phyloP scores from a whole-genome alignment of 2,329 filamentous ascomycete species.

The Fusarium algeriense region DNA sequence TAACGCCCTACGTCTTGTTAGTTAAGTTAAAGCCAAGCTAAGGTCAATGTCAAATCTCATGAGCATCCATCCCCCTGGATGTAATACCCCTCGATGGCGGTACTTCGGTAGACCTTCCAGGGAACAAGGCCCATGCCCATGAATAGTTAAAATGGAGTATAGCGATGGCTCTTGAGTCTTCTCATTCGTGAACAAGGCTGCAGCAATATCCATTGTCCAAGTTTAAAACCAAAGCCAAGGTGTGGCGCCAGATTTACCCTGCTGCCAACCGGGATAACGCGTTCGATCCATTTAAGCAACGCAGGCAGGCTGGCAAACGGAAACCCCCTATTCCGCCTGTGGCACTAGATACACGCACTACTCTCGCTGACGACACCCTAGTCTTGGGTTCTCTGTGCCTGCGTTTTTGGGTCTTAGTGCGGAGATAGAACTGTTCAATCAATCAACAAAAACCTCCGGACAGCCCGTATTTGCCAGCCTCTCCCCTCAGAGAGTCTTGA shows the following conservation, averaged over 20 bases:
- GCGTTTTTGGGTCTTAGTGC: constrained; percentile 19
- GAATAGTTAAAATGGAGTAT: constrained; percentile 11
- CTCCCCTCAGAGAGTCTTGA: constrained; percentile 28
- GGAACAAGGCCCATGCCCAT: constrained; percentile 1
- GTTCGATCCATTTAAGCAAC: constrained; percentile 20
- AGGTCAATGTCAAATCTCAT: constrained; percentile 14
- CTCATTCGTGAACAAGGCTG: background rate
- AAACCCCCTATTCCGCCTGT: constrained; percentile 3
- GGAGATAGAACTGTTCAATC: constrained; percentile 27
- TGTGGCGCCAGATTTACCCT: constrained; percentile 32
- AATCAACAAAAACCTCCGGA: constrained; percentile 38
- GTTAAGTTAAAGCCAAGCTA: background rate
- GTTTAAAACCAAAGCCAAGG: constrained; percentile 17
- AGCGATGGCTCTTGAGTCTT: constrained; percentile 5
- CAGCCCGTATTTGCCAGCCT: constrained; percentile 29
- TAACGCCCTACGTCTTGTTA: background rate
- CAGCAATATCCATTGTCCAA: constrained; percentile 4
- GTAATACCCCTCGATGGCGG: constrained; percentile 14
- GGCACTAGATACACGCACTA: constrained; percentile 10
- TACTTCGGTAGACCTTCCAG: constrained; percentile 31
- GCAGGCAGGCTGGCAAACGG: background rate
- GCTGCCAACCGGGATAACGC: constrained; percentile 11
- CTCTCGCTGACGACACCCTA: constrained; percentile 9
- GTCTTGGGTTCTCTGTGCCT: constrained; percentile 10
- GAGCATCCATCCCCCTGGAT: background rate